Percentiles rank a stretch among this genome's conserved stretches.
These are phyloP conservation scores for Sporopachydermia cereana DNA, from an alignment of 1,139 yeast genomes.

Conservation along the genomic window DNA sequence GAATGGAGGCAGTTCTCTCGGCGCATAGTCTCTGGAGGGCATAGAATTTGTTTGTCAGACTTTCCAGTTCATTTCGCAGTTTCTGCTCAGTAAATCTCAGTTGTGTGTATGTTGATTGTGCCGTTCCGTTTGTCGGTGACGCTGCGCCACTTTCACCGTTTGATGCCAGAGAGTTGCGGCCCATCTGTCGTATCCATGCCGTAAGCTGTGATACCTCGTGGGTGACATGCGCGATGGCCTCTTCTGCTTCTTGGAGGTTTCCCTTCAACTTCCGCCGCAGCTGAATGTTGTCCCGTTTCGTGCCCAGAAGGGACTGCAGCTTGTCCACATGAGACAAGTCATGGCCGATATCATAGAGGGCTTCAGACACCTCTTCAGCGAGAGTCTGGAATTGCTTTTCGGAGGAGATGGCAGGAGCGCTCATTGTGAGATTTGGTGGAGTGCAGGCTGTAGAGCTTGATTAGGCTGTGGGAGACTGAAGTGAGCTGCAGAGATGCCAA, in stretches of 20 bases:
- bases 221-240: conserved; percentile 19
- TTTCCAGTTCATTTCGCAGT: conserved; percentile 31
- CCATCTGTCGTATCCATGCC: conserved; percentile 23
- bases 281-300: conserved; percentile 37
- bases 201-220: conserved; percentile 22
- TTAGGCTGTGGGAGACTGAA: neutral
- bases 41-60: conserved; percentile 29
- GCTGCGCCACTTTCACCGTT: too few species aligned
- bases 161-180: conserved; percentile 10
- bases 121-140: conserved; percentile 8
- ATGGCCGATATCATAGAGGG: conserved; percentile 30
- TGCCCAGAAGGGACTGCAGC: conserved; percentile 40
- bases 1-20: conserved; percentile 25
- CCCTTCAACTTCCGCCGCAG: conserved; percentile 32
- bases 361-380: conserved; percentile 2
- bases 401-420: neutral
- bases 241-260: conserved; percentile 16
- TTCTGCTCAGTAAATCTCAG: conserved; percentile 29
- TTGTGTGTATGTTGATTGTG: conserved; percentile 11
- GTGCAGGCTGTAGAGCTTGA: neutral
- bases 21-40: conserved; percentile 27
- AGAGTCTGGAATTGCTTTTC: neutral
- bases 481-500: too few species aligned
- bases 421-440: neutral
- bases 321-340: conserved; percentile 38